These are phyloP conservation scores for Elsinoe ampelina DNA, from an alignment of 2,329 filamentous ascomycete genomes.

Conservation along the genomic window DNA sequence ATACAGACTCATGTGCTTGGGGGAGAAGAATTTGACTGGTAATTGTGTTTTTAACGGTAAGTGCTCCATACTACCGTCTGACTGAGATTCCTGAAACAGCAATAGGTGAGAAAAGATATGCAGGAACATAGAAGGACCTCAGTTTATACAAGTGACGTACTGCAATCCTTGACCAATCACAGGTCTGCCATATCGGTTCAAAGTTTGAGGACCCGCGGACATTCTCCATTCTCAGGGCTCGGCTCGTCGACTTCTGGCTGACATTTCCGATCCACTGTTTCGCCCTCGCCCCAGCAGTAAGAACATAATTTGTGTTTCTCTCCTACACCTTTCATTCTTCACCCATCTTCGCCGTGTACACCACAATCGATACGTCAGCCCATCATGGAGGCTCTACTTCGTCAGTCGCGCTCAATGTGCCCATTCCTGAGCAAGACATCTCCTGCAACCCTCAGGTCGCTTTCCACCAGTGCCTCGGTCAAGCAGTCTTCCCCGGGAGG, in stretches of 20 bases:
- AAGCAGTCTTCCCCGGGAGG: conserved; percentile 66
- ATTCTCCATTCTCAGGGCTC: neutral
- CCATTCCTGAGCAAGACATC: conserved; percentile 94
- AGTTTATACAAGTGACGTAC: neutral
- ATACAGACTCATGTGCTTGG: neutral
- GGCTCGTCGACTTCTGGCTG: conserved; percentile 3
- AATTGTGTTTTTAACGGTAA: too few relatives aligned
- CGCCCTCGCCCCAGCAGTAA: neutral
- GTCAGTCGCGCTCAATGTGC: conserved; percentile 93
- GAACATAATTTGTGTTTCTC: neutral
- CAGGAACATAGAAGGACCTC: neutral
- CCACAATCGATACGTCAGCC: neutral
- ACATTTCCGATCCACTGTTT: conserved; percentile 4
- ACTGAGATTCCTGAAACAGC: neutral
- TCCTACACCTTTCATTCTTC: neutral
- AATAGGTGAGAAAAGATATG: neutral
- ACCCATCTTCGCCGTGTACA: neutral
- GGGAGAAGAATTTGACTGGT: neutral
- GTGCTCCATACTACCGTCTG: neutral
- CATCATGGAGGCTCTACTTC: conserved; percentile 83
- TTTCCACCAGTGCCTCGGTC: conserved; percentile 54
- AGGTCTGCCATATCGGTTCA: neutral
- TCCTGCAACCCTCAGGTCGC: conserved; percentile 78
- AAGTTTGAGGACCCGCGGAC: neutral
- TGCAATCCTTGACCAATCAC: neutral